These are phyloP conservation scores for Strigomonas culicis DNA, from an alignment of 208 protist species.

Conservation along the genomic window DNA sequence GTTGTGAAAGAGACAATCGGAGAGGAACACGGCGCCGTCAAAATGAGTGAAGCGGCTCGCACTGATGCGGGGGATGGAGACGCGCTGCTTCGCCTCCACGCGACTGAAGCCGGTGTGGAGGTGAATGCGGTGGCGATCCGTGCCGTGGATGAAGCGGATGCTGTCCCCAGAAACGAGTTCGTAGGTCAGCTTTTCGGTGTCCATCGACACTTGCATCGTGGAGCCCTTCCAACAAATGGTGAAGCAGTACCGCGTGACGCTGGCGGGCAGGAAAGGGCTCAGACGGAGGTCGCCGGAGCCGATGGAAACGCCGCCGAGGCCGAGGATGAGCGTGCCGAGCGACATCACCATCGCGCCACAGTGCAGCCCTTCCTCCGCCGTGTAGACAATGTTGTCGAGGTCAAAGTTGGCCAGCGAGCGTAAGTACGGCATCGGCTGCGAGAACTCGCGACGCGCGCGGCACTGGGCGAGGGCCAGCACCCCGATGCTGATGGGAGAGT, in stretches of 20 bases:
- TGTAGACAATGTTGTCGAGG: conserved; percentile 86
- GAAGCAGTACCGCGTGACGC: conserved; percentile 65
- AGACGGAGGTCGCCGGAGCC: conserved; percentile 45
- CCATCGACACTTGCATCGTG: conserved; percentile 55
- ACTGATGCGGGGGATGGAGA: conserved; percentile 53
- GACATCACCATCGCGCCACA: conserved; percentile 71
- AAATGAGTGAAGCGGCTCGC: conserved; percentile 49
- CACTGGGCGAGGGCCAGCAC: conserved; percentile 73
- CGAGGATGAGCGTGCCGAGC: conserved; percentile 59
- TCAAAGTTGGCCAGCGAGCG: conserved; percentile 74
- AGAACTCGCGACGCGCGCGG: conserved; percentile 48
- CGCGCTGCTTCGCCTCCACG: conserved; percentile 24
- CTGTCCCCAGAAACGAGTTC: conserved; percentile 74
- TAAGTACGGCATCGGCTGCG: conserved; percentile 70
- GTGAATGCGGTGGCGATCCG: conserved; percentile 65
- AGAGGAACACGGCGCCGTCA: conserved; percentile 80
- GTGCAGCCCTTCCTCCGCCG: conserved; percentile 83
- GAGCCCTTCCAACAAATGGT: conserved; percentile 75
- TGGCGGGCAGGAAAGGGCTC: conserved; percentile 70
- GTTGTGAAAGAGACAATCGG: conserved; percentile 79
- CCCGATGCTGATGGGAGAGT: conserved; percentile 75
- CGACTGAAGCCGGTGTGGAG: conserved; percentile 69
- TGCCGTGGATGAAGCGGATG: conserved; percentile 81
- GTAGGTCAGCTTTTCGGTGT: conserved; percentile 63
- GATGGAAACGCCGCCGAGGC: conserved; percentile 70